Evolutionary conservation across 495 filamentous ascomycete genomes (phyloP).

Genomic region (Cercophora samala): DNA sequence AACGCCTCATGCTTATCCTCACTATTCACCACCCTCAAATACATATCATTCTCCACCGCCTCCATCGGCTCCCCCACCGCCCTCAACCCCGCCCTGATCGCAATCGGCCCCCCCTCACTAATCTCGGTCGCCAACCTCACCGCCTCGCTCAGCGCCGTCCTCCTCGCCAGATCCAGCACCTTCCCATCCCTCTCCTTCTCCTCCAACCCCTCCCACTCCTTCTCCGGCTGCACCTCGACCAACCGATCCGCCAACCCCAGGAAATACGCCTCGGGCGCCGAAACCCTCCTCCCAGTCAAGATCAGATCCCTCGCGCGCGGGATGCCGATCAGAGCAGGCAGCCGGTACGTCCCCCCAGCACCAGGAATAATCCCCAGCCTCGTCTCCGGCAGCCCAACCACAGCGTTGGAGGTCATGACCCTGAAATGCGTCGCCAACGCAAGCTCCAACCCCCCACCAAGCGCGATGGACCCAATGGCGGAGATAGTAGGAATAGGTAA

Average conservation of each 20-base stretch:
- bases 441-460: slow-evolving; percentile 91
- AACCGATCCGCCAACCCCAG: slow-evolving; percentile 80
- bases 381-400: slow-evolving; percentile 85
- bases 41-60: slow-evolving; percentile 71
- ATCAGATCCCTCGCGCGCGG: slow-evolving; percentile 76
- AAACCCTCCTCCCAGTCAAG: slow-evolving; percentile 77
- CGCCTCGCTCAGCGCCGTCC: slow-evolving; percentile 65
- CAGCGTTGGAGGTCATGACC: slow-evolving; percentile 68
- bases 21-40: slow-evolving; percentile 73
- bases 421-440: slow-evolving; percentile 83
- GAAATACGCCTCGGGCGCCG: slow-evolving; percentile 75
- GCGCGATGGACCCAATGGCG: slow-evolving; percentile 72
- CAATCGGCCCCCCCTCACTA: slow-evolving; percentile 81
- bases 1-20: slow-evolving; percentile 86
- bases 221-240: slow-evolving; percentile 64
- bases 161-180: slow-evolving; percentile 48
- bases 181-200: slow-evolving; percentile 33
- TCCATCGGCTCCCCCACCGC: slow-evolving; percentile 67
- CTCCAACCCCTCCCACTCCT: slow-evolving; percentile 36
- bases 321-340: slow-evolving; percentile 72
- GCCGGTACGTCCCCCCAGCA: slow-evolving; percentile 85
- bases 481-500: slow-evolving; percentile 88
- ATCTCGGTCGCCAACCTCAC: slow-evolving; percentile 77
- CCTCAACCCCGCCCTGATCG: slow-evolving; percentile 65
- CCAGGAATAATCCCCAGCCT: slow-evolving; percentile 90